Evolutionary conservation across 176 grass and related monocot species (phyloP).

Genomic region (Lolium perenne): DNA sequence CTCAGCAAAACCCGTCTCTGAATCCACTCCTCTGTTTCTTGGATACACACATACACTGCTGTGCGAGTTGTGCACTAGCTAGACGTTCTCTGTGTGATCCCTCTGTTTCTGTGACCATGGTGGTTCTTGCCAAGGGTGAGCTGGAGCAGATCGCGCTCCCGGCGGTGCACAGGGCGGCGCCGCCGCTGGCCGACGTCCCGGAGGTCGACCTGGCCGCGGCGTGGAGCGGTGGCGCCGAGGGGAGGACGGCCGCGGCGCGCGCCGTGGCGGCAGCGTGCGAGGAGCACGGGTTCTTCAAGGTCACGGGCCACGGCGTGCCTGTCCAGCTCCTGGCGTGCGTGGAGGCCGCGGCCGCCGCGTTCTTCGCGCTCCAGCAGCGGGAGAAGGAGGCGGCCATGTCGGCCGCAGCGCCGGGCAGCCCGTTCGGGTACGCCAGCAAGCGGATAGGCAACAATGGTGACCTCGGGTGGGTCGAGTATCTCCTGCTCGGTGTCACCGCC

Average conservation of each 20-base stretch:
- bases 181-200: constrained; percentile 49
- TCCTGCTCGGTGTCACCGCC: constrained; percentile 61
- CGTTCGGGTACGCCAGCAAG: constrained; percentile 80
- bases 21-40: constrained; percentile 30
- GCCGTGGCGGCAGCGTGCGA: constrained; percentile 66
- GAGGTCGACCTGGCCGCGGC: constrained; percentile 54
- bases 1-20: neutral
- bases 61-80: neutral
- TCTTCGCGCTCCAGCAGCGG: constrained; percentile 59
- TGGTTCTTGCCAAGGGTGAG: constrained; percentile 64
- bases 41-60: neutral
- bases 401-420: neutral
- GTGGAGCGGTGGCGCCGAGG: neutral
- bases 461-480: constrained; percentile 86
- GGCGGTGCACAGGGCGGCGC: constrained; percentile 40
- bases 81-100: neutral
- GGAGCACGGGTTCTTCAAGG: constrained; percentile 90
- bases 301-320: constrained; percentile 69
- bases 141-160: constrained; percentile 75
- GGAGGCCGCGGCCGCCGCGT: constrained; percentile 54
- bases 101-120: constrained; percentile 45
- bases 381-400: constrained; percentile 65
- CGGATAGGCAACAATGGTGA: constrained; percentile 75
- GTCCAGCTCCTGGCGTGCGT: constrained; percentile 59
- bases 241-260: constrained; percentile 20